Conservation (phyloP, 257 asterid species). For the Schizonepeta tenuifolia region DNA sequence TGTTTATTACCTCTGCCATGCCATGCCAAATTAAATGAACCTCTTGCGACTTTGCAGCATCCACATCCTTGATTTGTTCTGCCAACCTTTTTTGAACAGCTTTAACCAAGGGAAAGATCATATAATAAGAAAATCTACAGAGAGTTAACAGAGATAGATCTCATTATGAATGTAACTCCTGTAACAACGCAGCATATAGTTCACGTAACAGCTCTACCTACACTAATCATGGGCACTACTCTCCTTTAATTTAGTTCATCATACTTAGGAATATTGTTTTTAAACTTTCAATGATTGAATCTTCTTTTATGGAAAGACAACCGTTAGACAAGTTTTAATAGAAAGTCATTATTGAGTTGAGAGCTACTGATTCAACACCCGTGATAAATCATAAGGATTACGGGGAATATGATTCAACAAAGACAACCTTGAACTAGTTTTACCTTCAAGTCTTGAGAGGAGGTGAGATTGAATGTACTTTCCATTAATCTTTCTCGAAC, state of each 20-base stretch:
- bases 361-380: conserved; percentile 4
- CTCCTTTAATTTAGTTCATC: background rate
- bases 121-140: conserved; percentile 25
- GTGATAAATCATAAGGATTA: conserved; percentile 9
- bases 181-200: background rate
- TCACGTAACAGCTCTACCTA: background rate
- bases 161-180: background rate
- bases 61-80: conserved; percentile 79
- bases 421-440: background rate
- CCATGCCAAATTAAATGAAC: conserved; percentile 79
- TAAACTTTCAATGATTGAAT: background rate
- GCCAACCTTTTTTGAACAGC: conserved; percentile 71
- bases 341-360: conserved; percentile 5
- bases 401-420: background rate
- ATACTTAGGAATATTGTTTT: background rate
- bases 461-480: conserved; percentile 86
- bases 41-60: conserved; percentile 63
- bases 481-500: conserved; percentile 86
- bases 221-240: background rate
- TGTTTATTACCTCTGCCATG: conserved; percentile 79
- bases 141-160: background rate
- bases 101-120: conserved; percentile 40
- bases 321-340: conserved; percentile 11
- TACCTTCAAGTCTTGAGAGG: conserved; percentile 71
- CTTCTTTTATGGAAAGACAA: background rate